A percentile compares a stretch with the other conserved stretches of the same genome.
These are phyloP conservation scores for Rubus parviflorus DNA, from an alignment of 306 rosid genomes.

Conservation along the genomic window DNA sequence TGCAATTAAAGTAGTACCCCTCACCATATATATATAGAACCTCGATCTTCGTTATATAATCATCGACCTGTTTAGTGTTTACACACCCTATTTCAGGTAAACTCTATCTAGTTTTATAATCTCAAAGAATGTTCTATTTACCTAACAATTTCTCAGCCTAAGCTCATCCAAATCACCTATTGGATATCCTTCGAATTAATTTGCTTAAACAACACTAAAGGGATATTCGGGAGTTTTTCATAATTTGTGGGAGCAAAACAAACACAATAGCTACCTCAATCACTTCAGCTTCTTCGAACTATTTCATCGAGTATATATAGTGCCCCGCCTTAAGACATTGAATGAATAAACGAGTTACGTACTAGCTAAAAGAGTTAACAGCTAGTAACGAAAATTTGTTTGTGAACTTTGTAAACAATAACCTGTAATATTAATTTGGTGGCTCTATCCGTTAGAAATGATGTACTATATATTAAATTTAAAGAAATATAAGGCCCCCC, in stretches of 20 bases:
- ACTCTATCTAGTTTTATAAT: too few species aligned
- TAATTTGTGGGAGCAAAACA: not conserved
- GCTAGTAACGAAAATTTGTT: too few species aligned
- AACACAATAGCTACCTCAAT: not conserved
- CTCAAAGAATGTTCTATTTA: too few species aligned
- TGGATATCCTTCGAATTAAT: not conserved
- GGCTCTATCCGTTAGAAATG: not conserved
- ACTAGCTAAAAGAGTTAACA: too few species aligned
- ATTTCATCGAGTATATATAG: not conserved
- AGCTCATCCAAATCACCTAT: too few species aligned
- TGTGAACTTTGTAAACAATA: not conserved
- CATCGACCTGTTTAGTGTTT: too few species aligned
- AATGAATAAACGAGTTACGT: too few species aligned
- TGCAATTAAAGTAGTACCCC: too few species aligned
- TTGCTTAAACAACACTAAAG: not conserved
- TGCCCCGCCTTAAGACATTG: not conserved
- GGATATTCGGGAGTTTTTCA: not conserved
- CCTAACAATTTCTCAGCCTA: too few species aligned
- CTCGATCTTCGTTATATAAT: too few species aligned
- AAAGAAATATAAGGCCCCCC: not conserved
- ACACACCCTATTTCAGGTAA: too few species aligned
- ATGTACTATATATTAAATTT: not conserved
- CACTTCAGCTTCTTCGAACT: not conserved
- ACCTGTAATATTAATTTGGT: not conserved
- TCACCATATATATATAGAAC: too few species aligned